Conservation (phyloP, 371 early-diverging fungal species). For the Mucor saturninus region DNA sequence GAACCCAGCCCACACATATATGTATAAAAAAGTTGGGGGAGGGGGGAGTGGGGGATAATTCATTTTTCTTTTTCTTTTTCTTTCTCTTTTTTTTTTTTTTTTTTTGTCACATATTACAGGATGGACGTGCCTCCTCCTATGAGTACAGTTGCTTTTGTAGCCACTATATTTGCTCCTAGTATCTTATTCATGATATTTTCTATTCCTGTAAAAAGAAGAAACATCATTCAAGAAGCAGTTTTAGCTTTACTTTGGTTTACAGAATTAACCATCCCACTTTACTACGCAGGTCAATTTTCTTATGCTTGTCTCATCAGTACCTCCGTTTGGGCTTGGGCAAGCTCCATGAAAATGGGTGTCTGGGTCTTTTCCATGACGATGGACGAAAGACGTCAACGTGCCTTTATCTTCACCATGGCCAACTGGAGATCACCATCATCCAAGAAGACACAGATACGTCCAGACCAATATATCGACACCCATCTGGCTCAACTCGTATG, state of each 20-base stretch:
- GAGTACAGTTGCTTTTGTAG: constrained; percentile 19
- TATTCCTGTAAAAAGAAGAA: constrained; percentile 31
- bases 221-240: constrained; percentile 21
- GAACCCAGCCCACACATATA: no score
- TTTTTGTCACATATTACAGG: neutral
- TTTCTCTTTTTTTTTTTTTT: no score
- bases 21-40: no score
- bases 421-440: constrained; percentile 34
- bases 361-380: constrained; percentile 44
- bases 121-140: constrained; percentile 1
- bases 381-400: constrained; percentile 39
- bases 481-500: constrained; percentile 7
- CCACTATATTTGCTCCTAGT: constrained; percentile 26
- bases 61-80: no score
- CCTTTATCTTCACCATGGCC: constrained; percentile 30
- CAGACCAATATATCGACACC: constrained; percentile 4
- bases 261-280: constrained; percentile 34
- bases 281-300: constrained; percentile 33
- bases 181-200: constrained; percentile 31
- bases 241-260: constrained; percentile 24
- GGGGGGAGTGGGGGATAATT: no score
- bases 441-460: neutral
- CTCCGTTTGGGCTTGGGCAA: constrained; percentile 38
- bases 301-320: constrained; percentile 24
- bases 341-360: constrained; percentile 47